A percentile compares a stretch with the other conserved stretches of the same genome.
Conservation (phyloP, 1,284 basidiomycete genomes). For the Apiotrichum akiyoshidainum region DNA sequence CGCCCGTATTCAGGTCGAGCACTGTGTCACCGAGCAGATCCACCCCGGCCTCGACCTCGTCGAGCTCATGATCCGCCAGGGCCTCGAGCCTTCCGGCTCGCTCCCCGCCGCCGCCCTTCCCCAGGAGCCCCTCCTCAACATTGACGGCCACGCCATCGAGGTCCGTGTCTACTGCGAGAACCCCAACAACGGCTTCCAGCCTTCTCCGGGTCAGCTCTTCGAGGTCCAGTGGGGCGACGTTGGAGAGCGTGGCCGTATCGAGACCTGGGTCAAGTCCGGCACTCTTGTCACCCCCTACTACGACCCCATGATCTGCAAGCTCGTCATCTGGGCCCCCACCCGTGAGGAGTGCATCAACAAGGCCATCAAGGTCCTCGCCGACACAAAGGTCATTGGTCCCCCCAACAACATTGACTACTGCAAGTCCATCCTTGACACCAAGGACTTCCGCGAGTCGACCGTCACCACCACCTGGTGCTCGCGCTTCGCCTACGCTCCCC, state of each 20-base stretch:
- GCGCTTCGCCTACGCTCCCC: constrained; percentile 34
- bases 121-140: constrained; percentile 26
- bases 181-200: constrained; percentile 59
- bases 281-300: constrained; percentile 57
- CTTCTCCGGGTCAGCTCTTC: constrained; percentile 63
- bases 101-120: constrained; percentile 48
- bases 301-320: constrained; percentile 56
- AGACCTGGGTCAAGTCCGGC: constrained; percentile 51
- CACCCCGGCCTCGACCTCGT: constrained; percentile 63
- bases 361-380: constrained; percentile 42
- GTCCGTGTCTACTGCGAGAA: constrained; percentile 66
- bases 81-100: constrained; percentile 33
- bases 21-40: constrained; percentile 63
- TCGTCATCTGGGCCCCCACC: constrained; percentile 35
- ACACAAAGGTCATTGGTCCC: constrained; percentile 55
- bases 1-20: constrained; percentile 69
- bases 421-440: constrained; percentile 51
- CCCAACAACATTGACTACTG: constrained; percentile 62
- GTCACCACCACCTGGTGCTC: constrained; percentile 59
- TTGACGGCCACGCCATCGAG: constrained; percentile 58
- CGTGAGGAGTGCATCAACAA: constrained; percentile 25
- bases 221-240: constrained; percentile 54
- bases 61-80: constrained; percentile 58
- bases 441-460: constrained; percentile 54
- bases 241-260: constrained; percentile 36